phyloP scores from a whole-genome alignment of 2,329 filamentous ascomycete species.

The Talaromyces atroroseus region DNA sequence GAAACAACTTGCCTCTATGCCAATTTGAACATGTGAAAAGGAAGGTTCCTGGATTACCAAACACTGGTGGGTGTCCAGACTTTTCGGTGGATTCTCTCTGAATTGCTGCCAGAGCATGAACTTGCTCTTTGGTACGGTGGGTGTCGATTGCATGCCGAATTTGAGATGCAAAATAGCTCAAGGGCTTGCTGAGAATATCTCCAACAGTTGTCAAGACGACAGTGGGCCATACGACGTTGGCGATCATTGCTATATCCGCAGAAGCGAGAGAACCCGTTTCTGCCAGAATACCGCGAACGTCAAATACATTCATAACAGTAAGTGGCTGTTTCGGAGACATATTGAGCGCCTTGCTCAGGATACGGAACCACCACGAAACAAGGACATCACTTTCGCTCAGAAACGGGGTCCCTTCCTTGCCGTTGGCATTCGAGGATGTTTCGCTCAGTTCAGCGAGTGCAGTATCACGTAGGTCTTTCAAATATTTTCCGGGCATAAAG shows the following conservation, averaged over 20 bases:
- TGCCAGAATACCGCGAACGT: constrained; percentile 29
- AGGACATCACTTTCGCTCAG: constrained; percentile 47
- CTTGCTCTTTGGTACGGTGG: constrained; percentile 18
- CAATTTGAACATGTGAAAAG: constrained; percentile 39
- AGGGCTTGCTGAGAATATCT: constrained; percentile 10
- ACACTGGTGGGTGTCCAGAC: constrained; percentile 24
- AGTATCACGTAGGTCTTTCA: constrained; percentile 25
- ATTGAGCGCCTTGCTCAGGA: constrained; percentile 21
- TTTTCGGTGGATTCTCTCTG: constrained; percentile 5
- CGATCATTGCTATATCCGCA: constrained; percentile 20
- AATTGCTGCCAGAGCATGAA: constrained; percentile 16
- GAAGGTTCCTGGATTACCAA: constrained; percentile 27
- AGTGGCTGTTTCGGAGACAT: constrained; percentile 27
- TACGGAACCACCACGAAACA: constrained; percentile 37
- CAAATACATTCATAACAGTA: constrained; percentile 37
- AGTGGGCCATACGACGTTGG: constrained; percentile 14
- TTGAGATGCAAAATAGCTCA: constrained; percentile 13
- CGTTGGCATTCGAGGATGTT: constrained; percentile 5
- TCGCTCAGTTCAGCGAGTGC: constrained; percentile 11
- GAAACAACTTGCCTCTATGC: constrained; percentile 32
- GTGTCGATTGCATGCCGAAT: constrained; percentile 16
- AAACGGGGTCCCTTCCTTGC: constrained; percentile 25
- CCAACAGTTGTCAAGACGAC: constrained; percentile 2
- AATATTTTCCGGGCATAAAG: constrained; percentile 32
- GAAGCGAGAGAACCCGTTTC: constrained; percentile 23